Conservation (phyloP, 495 filamentous ascomycete genomes). For the Tuber aestivum region DNA sequence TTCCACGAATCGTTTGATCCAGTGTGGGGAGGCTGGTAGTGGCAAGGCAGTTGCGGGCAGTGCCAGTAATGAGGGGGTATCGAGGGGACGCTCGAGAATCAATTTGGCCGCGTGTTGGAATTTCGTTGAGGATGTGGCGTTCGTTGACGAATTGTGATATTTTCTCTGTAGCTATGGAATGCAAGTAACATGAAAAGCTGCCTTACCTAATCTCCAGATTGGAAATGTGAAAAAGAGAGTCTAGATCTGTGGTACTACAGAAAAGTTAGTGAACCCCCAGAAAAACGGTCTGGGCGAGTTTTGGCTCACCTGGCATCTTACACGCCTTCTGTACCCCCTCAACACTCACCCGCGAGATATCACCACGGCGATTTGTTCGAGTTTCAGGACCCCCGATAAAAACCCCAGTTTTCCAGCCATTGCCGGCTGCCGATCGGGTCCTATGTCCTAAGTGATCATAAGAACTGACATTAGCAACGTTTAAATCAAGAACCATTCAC, state of each 20-base stretch:
- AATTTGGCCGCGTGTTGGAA: too few species aligned
- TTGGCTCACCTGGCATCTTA: background rate
- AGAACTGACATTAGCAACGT: background rate
- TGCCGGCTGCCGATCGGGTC: background rate
- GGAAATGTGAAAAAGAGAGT: background rate
- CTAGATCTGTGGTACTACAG: background rate
- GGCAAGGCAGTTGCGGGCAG: too few species aligned
- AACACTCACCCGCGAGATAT: background rate
- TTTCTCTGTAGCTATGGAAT: background rate
- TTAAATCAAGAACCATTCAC: background rate
- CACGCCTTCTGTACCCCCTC: background rate
- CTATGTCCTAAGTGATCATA: background rate
- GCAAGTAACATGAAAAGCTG: background rate
- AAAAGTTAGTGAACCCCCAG: background rate
- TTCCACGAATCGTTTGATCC: too few species aligned
- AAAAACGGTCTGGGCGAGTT: background rate
- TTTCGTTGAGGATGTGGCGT: too few species aligned
- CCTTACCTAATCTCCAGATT: background rate
- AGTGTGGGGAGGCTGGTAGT: too few species aligned
- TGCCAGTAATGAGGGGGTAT: too few species aligned
- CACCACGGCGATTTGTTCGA: background rate
- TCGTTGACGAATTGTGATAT: too few species aligned
- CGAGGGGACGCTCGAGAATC: too few species aligned
- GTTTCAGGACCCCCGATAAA: background rate
- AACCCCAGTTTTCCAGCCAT: background rate